Evolutionary conservation across 2,329 filamentous ascomycete species (phyloP).

Genomic region (Trichoderma atrobrunneum): DNA sequence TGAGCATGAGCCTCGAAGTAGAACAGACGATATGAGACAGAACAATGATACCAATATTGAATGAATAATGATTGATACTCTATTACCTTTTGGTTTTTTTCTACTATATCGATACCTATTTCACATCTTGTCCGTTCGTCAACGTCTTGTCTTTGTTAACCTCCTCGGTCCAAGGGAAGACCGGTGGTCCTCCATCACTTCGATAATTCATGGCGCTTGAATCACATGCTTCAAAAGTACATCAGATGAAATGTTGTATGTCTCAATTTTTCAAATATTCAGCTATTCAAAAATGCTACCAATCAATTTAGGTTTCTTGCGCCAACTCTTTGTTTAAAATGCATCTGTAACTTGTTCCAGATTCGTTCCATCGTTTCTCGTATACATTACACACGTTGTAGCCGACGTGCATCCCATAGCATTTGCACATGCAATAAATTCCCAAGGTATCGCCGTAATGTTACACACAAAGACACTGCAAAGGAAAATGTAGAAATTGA

Average conservation of each 20-base stretch:
- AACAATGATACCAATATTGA: no score
- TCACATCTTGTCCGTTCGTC: not conserved
- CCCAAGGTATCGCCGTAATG: not conserved
- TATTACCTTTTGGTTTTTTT: no score
- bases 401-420: not conserved
- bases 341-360: not conserved
- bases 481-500: not conserved
- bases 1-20: not conserved
- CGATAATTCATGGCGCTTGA: no score
- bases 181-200: not conserved
- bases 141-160: not conserved
- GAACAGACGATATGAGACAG: no score
- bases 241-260: not conserved
- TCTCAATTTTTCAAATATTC: not conserved
- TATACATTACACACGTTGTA: not conserved
- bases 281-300: not conserved
- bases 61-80: no score
- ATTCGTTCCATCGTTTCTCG: slow-evolving; percentile 13
- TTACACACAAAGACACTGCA: not conserved
- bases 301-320: not conserved
- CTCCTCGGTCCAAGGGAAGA: not conserved
- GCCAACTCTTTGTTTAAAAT: not conserved
- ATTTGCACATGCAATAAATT: not conserved
- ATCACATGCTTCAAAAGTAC: not conserved
- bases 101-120: not conserved